Evolutionary conservation across 768 basidiomycete genomes (phyloP).

Genomic region (Lentinula boryana): DNA sequence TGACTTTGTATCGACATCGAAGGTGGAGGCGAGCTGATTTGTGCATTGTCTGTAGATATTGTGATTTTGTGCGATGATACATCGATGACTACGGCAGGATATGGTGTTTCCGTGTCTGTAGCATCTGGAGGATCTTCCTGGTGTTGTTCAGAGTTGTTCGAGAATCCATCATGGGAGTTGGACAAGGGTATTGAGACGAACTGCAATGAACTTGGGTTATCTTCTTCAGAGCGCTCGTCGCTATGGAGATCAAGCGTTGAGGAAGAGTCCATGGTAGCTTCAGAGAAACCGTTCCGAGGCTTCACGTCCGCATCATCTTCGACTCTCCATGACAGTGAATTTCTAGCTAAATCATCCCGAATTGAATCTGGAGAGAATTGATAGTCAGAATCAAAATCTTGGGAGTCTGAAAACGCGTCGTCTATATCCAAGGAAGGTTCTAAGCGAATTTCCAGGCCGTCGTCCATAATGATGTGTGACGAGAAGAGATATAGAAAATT

Average conservation of each 20-base stretch:
- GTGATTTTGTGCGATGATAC: slow-evolving; percentile 28
- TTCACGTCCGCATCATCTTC: slow-evolving; percentile 18
- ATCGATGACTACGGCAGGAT: slow-evolving; percentile 41
- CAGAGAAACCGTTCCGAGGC: slow-evolving; percentile 25
- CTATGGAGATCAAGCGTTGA: slow-evolving; percentile 55
- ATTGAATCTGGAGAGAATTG: slow-evolving; percentile 59
- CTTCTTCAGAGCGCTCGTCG: slow-evolving; percentile 15
- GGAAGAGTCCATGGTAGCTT: slow-evolving; percentile 38
- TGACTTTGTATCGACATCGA: background rate
- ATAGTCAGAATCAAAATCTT: slow-evolving; percentile 41
- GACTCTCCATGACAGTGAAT: slow-evolving; percentile 29
- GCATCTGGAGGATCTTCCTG: slow-evolving; percentile 1
- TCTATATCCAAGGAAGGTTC: slow-evolving; percentile 39
- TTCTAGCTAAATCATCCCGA: slow-evolving; percentile 54
- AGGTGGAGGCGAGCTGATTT: background rate
- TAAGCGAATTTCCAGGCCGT: background rate
- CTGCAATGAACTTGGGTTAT: slow-evolving; percentile 8
- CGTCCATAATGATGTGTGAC: slow-evolving; percentile 1
- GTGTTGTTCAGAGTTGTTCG: background rate
- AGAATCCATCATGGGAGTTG: slow-evolving; percentile 11
- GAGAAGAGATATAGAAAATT: background rate
- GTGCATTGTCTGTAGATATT: slow-evolving; percentile 10
- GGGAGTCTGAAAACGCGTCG: slow-evolving; percentile 63
- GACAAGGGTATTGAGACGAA: slow-evolving; percentile 21
- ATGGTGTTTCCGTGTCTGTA: slow-evolving; percentile 14